Evolutionary conservation across 306 rosid genomes (phyloP), one percentile per base, ranked within the genome.

Genomic region (Corylus avellana): DNA sequence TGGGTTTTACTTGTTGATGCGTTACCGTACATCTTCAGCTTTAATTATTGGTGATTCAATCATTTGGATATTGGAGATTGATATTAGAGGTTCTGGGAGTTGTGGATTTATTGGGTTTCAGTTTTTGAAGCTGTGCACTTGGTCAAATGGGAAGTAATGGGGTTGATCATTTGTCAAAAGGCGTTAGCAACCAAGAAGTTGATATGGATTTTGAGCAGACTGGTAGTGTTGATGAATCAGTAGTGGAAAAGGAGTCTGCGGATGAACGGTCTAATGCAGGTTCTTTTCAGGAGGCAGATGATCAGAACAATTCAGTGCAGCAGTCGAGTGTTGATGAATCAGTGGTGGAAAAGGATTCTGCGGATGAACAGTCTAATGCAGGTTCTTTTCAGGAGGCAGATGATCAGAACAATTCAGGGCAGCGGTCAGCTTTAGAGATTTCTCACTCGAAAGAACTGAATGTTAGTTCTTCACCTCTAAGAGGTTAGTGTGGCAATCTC

Each of bases 401-500:
- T 63, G 77, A 77, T 76, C 63, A 1, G 67, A 79, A 77, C 74
- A 79, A 59, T 53, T 82, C 85, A 16, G 56, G 7, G 5, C 69
- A 27, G 58, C 46, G 10, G 16, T 78, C 81, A 0, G 75, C 64
- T 68, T n/a, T 61, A 35, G 85, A 81, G 53, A 70, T 48, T 75
- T 87, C 75, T 81, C 77, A 39, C 70, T 51, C 75, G 46, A 79
- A 79, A 18, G 88, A 87, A 76, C 18, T 79, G 48, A 62, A 78
- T 70, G 80, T 53, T 69, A 68, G 76, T 84, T 80, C 89, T 74
- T 85, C 92, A 4, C 80, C 81, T 32, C 29, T 12, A 59, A 82
- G 39, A 88, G 94, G 98, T 93, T 79, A 70, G 87, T 81, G 81
- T 22, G 22, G 54, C 76, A 50, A 61, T 75, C 84, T 25, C 29